Evolutionary conservation across 345 rosid species (phyloP), one percentile per base, ranked within the genome.

Genomic region (Gossypium ekmanianum): DNA sequence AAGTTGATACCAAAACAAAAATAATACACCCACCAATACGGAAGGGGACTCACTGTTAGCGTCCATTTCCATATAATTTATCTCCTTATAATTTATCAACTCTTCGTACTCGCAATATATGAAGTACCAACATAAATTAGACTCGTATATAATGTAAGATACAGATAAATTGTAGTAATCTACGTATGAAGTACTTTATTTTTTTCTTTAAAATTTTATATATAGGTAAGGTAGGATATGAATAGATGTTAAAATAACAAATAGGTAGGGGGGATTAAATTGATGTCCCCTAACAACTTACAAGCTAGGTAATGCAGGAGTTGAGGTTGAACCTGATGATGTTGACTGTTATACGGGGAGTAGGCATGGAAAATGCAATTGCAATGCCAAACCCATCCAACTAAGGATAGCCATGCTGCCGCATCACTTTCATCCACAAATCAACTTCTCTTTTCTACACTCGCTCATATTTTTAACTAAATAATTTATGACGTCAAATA

Each of bases 381-480:
- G 50, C 13, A 47, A 11, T 47, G 18, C 52, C 70, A 11, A 18
- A 44, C 44, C 43, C 26, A 14, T 16, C 51, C 45, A 57, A 14
- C 3, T 6, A 48, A 16, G 39, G 80, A 80, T 75, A 0, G 11
- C 50, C 50, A 45, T 45, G 61, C 27, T 9, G 24, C 12, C 24
- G 14, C 67, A 65, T 83, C 84, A 18, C 79, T 74, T 69, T 81
- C 84, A 65, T 44, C 43, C 61, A 16, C 51, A 47, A 54, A 66
- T 62, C 66, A 47, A 8, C 24, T 18, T 55, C 3, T 17, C 7
- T 54, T n/a, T 18, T n/a, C 11, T 2, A 29, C 41, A 5, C 41
- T 34, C 39, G 3, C 39, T 29, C 7, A 8, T n/a, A 4, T 24
- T 8, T 39, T 39, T 55, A 55, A 55, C 11, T 18, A 56, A 56